Evolutionary conservation across 148 eudicot species (phyloP), one percentile per base, ranked within the genome.

Genomic region (Fallopia convolvulus): DNA sequence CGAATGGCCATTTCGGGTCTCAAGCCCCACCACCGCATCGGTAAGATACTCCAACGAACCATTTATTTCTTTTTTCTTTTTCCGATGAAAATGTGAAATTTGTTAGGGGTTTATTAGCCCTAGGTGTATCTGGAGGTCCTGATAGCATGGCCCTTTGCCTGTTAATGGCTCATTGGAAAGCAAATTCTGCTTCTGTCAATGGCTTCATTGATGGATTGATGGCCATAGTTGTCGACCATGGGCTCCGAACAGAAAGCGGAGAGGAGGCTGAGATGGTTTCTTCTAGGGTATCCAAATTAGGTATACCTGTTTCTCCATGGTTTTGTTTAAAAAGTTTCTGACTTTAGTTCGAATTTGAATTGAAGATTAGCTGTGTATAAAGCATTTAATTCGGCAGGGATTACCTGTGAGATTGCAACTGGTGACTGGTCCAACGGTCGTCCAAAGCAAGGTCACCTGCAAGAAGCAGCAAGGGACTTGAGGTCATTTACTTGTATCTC

Each of bases 111-210:
- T 44, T 77, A 84, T 78, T 85, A 95, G 99, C 94, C 78, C 77
- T 95, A 47, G 97, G 94, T 33, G 99, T 95, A 55, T 92, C 99
- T 74, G 99, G 99, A 77, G 99, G 99, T 73, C 93, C 99, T 74
- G 99, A 95, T 78, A 95, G 99, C 82, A 88, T 95, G 84, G 97
- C 97, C 15, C 77, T 95, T 4, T 95, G 99, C 81, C 80, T 87
- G 70, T 65, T 95, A 23, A 85, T 90, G 82, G 88, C 94, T 72
- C 83, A 78, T 41, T 95, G 99, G 99, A 95, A 95, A 84, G 81
- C 81, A 32, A 74, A 50, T 74, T 50, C 36, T 18, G 52, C 71
- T 74, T 78, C 61, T 42, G 77, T 80, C 26, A 80, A 79, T 56
- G 88, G 88, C 53, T 79, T 84, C 76, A 76, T 93, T 82, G 88